phyloP scores from a whole-genome alignment of 768 basidiomycete genomes.

The Amanita rubescens region DNA sequence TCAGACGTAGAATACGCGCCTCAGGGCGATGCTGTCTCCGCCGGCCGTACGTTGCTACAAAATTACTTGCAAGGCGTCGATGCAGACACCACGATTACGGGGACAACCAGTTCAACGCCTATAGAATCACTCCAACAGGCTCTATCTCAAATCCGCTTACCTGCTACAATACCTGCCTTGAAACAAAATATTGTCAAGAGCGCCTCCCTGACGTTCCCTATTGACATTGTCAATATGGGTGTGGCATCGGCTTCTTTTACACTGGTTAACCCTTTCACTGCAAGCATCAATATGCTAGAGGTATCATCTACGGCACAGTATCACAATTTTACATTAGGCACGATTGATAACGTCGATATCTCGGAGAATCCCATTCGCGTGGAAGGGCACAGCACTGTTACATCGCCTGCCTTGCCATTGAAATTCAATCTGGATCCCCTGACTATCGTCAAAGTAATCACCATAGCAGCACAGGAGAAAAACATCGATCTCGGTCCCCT shows the following conservation, averaged over 20 bases:
- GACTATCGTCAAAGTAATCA: conserved; percentile 52
- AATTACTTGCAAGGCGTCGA: conserved; percentile 63
- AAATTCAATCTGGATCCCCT: conserved; percentile 57
- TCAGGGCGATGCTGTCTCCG: conserved; percentile 41
- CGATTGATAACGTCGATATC: conserved; percentile 46
- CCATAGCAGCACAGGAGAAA: conserved; percentile 42
- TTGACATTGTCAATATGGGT: conserved; percentile 52
- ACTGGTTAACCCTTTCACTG: conserved; percentile 65
- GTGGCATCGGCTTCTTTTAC: conserved; percentile 51
- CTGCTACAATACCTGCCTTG: conserved; percentile 58
- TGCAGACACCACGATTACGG: conserved; percentile 47
- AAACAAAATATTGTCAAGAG: conserved; percentile 53
- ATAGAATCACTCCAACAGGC: conserved; percentile 56
- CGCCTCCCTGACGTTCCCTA: conserved; percentile 52
- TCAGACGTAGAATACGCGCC: conserved; percentile 56
- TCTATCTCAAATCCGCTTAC: conserved; percentile 51
- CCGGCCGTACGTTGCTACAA: conserved; percentile 51
- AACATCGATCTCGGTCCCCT: conserved; percentile 57
- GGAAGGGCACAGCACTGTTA: conserved; percentile 48
- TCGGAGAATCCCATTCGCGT: conserved; percentile 54
- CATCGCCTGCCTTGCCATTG: conserved; percentile 51
- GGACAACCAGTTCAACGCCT: conserved; percentile 46
- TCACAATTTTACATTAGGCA: conserved; percentile 48
- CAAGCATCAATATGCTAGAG: conserved; percentile 56
- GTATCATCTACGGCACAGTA: conserved; percentile 48